A percentile compares a stretch with the other conserved stretches of the same genome.
Evolutionary conservation across 2,329 filamentous ascomycete genomes (phyloP).

Genomic region (Ophiocordyceps camponoti-saundersi): DNA sequence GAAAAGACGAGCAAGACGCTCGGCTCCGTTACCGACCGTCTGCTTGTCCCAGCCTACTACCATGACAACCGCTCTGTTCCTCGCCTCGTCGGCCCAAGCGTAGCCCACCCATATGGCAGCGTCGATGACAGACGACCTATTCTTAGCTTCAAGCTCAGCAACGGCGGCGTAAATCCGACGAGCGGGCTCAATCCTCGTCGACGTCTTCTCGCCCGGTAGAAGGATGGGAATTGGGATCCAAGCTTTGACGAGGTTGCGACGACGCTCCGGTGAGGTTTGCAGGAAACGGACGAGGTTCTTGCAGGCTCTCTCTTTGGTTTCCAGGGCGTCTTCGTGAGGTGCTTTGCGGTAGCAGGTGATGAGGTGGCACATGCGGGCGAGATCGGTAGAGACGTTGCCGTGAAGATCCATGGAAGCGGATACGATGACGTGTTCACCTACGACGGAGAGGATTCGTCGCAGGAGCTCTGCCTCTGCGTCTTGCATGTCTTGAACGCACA

Average conservation of each 20-base stretch:
- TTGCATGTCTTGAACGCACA: constrained; percentile 31
- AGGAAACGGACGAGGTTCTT: constrained; percentile 27
- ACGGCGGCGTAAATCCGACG: constrained; percentile 31
- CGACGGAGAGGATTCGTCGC: constrained; percentile 22
- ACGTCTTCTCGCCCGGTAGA: constrained; percentile 36
- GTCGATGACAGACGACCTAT: constrained; percentile 23
- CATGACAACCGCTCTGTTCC: constrained; percentile 30
- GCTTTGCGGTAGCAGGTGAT: constrained; percentile 36
- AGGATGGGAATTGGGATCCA: constrained; percentile 35
- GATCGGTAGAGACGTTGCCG: constrained; percentile 31
- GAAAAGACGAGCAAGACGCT: constrained; percentile 26
- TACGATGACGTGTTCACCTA: constrained; percentile 27
- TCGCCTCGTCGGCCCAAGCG: constrained; percentile 36
- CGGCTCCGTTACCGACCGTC: constrained; percentile 20
- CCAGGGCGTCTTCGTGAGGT: constrained; percentile 30
- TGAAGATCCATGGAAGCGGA: constrained; percentile 39
- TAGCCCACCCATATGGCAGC: constrained; percentile 39
- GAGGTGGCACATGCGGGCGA: constrained; percentile 31
- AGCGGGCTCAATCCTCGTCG: constrained; percentile 33
- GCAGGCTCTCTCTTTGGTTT: constrained; percentile 34
- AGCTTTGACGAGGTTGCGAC: constrained; percentile 27
- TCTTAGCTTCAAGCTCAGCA: constrained; percentile 20
- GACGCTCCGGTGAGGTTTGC: constrained; percentile 3
- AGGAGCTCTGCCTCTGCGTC: constrained; percentile 31
- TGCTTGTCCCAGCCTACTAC: constrained; percentile 31